These are phyloP conservation scores for Cryptococcus floricola DNA, from an alignment of 1,284 basidiomycete genomes.

Conservation along the genomic window DNA sequence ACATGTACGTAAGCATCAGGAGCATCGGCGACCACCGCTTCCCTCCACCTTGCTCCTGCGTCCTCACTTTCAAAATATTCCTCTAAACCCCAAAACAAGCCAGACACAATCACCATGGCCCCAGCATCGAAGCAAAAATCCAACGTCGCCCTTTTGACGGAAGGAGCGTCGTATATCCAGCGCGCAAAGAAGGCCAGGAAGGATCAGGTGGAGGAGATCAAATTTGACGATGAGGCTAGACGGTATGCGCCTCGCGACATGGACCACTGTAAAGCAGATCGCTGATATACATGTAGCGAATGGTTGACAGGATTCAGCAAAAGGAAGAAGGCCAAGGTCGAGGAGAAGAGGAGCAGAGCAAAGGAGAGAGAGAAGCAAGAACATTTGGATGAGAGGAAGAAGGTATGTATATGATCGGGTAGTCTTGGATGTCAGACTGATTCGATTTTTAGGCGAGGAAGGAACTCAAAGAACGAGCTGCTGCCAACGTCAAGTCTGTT, in stretches of 20 bases:
- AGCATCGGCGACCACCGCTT: background rate
- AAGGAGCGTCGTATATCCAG: conserved; percentile 47
- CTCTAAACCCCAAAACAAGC: background rate
- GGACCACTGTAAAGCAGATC: background rate
- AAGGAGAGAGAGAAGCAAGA: conserved; percentile 46
- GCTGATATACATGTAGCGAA: conserved; percentile 29
- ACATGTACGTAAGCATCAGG: background rate
- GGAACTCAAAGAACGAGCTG: conserved; percentile 41
- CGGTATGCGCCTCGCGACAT: conserved; percentile 21
- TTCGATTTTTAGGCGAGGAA: conserved; percentile 28
- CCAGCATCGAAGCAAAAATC: conserved; percentile 9
- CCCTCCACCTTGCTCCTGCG: background rate
- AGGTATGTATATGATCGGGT: conserved; percentile 26
- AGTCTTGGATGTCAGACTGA: background rate
- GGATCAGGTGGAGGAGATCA: conserved; percentile 49
- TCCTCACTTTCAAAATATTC: background rate
- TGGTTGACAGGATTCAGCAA: conserved; percentile 50
- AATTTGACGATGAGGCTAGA: conserved; percentile 49
- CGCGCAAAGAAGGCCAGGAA: conserved; percentile 44
- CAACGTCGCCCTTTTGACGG: conserved; percentile 49
- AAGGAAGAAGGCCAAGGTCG: conserved; percentile 49
- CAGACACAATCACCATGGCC: background rate
- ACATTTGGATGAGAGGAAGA: conserved; percentile 42
- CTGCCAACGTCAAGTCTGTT: conserved; percentile 43
- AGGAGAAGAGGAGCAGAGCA: conserved; percentile 41